Conservation (phyloP, 495 filamentous ascomycete genomes). For the Penicillium coffeae region DNA sequence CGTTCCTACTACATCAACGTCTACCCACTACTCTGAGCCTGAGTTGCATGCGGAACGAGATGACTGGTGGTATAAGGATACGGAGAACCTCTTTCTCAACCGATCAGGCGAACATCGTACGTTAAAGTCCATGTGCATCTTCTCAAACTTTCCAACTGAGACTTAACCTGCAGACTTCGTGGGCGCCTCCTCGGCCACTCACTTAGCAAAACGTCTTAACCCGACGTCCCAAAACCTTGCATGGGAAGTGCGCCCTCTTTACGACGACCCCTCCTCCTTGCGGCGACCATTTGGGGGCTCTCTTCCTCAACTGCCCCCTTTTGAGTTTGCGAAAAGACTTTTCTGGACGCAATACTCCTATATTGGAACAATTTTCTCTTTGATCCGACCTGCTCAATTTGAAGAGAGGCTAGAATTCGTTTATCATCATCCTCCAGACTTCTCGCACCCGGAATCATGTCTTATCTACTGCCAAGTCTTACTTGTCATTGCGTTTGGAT, state of each 20-base stretch:
- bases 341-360: constrained; percentile 49
- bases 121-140: neutral
- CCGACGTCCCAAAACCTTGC: constrained; percentile 32
- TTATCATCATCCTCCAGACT: constrained; percentile 33
- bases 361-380: constrained; percentile 51
- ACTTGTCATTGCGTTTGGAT: constrained; percentile 47
- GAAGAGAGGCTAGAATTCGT: constrained; percentile 39
- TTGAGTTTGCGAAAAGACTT: constrained; percentile 42
- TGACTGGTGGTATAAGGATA: constrained; percentile 41
- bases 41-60: constrained; percentile 29
- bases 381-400: constrained; percentile 41
- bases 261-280: constrained; percentile 34
- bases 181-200: constrained; percentile 32
- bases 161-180: constrained; percentile 26
- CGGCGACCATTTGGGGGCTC: constrained; percentile 22
- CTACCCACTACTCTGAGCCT: constrained; percentile 13
- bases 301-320: constrained; percentile 37
- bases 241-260: constrained; percentile 39
- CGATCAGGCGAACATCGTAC: constrained; percentile 37
- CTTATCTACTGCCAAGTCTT: constrained; percentile 39
- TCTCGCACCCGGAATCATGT: constrained; percentile 31
- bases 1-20: constrained; percentile 6
- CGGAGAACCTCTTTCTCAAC: constrained; percentile 32
- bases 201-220: constrained; percentile 34
- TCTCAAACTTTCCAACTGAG: neutral